Base-by-base conservation (phyloP, 345 rosid species). In the Hibiscus trionum region DNA sequence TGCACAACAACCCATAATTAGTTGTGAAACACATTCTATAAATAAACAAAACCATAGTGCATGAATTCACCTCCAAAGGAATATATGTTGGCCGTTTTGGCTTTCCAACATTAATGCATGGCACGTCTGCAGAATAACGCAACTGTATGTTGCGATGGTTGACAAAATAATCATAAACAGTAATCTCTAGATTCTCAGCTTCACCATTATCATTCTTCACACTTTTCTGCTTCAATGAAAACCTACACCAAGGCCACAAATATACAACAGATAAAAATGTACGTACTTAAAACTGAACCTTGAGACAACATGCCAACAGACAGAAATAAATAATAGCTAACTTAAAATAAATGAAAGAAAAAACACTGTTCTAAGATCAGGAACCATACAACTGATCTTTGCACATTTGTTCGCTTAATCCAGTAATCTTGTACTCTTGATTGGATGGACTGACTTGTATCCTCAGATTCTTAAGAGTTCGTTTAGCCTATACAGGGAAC, bases 41-140 rank as follows among this genome's bases (percentile, higher is more conserved):
- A n/a, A 10, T 1, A 71, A 55, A 76, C 16, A 46, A 67, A 50
- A 44, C 15, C 7, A 49, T 26, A 57, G 37, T 19, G 16, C 2
- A 57, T 61, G 31, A 37, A 49, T 53, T 52, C 75, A 90, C 97
- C 96, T 94, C 97, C 49, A 92, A 47, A 26, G 99, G 97, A 77
- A 90, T 74, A 77, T 81, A 92, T 37, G 88, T 87, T 0, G 97
- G 99, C 35, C 91, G 84, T 73, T 92, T 90, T 49, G 97, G 90
- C 79, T 90, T 95, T 27, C 99, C 99, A 49, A 95, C 99, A 77
- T 92, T 90, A 26, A 95, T 86, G 78, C 99, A 95, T 7, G 97
- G 99, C 2, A 90, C 68, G 59, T 85, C 88, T 16, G 74, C 93
- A 50, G 99, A 92, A 76, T 90, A 90, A 1, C 70, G 74, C 84